Evolutionary conservation across 805 yeast species (phyloP), one percentile per base, ranked within the genome.

Genomic region (Nakazawaea ernobii): DNA sequence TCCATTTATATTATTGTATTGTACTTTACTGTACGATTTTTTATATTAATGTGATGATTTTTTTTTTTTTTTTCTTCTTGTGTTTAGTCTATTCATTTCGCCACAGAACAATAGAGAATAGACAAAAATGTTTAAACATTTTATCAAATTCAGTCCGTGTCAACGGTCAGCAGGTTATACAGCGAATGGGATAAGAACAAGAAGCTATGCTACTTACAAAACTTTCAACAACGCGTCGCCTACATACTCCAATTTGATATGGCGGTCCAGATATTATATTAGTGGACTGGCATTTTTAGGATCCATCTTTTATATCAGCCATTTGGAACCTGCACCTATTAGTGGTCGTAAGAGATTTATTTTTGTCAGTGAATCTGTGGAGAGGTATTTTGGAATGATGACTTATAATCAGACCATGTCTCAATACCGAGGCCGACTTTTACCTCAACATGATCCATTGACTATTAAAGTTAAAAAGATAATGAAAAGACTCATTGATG

Each of bases 261-360:
- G 24, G 24, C 24, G 5, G 24, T 20, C 24, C 24, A 20, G 24
- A 20, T 20, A 20, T 20, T 20, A 20, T 20, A 20, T 20, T 1
- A 70, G 63, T 4, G 57, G 63, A 2, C 59, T 63, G 2, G 56
- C 64, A 6, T 74, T 67, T 15, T 62, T 63, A 0, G 54, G 69
- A 8, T 61, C 64, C 0, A 39, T 72, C 1, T 61, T 69, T 42
- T 76, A 71, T 60, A 67, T 71, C 28, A 71, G 83, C 29, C 73
- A 83, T 53, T 68, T 87, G 29, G 86, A 90, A 53, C 77, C 77
- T 53, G 96, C 96, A 0, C 97, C 97, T 0, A 83, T 84, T 26
- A 82, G 95, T 1, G 79, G 81, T 30, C 69, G 98, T 43, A 67
- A 58, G 29, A 70, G 97, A 52, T 77, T 89, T 56, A 77, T 90